phyloP scores from a whole-genome alignment of 192 early-diverging fungal species.

The Coemansia sp. region DNA sequence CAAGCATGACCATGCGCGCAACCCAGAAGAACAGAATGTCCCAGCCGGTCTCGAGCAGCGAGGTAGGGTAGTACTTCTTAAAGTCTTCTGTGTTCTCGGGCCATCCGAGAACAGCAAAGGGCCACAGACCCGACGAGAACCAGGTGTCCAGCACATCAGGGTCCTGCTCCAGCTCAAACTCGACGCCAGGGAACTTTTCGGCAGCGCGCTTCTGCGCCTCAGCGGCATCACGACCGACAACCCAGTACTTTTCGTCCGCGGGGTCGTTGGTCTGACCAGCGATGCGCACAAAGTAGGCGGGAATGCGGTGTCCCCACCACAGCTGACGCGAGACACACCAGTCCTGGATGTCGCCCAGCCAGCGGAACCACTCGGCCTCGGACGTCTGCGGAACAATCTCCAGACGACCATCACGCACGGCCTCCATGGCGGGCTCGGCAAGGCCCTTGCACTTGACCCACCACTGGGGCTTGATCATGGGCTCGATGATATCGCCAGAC shows the following conservation, averaged over 20 bases:
- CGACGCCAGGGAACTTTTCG: conserved; percentile 71
- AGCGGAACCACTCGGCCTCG: conserved; percentile 93
- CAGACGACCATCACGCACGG: conserved; percentile 75
- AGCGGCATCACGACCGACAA: conserved; percentile 72
- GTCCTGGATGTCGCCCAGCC: conserved; percentile 94
- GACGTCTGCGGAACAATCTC: conserved; percentile 80
- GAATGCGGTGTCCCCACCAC: conserved; percentile 99
- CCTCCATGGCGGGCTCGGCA: conserved; percentile 77
- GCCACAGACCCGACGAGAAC: conserved; percentile 99
- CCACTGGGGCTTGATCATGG: conserved; percentile 99
- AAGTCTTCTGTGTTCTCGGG: conserved; percentile 86
- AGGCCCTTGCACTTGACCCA: conserved; percentile 92
- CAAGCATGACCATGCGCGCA: conserved; percentile 99
- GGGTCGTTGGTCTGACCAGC: conserved; percentile 54
- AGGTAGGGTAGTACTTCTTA: conserved; percentile 84
- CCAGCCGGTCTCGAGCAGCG: conserved; percentile 93
- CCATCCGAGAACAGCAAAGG: conserved; percentile 97
- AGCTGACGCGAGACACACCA: conserved; percentile 99
- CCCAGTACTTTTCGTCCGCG: conserved; percentile 75
- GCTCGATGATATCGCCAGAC: conserved; percentile 94
- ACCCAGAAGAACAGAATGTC: conserved; percentile 99
- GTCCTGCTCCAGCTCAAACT: conserved; percentile 88
- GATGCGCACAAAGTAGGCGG: conserved; percentile 91
- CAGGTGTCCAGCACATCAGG: conserved; percentile 98
- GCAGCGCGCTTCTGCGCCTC: conserved; percentile 75